These are phyloP conservation scores for Ganoderma sp. DNA, from an alignment of 1,284 basidiomycete species.

Conservation along the genomic window DNA sequence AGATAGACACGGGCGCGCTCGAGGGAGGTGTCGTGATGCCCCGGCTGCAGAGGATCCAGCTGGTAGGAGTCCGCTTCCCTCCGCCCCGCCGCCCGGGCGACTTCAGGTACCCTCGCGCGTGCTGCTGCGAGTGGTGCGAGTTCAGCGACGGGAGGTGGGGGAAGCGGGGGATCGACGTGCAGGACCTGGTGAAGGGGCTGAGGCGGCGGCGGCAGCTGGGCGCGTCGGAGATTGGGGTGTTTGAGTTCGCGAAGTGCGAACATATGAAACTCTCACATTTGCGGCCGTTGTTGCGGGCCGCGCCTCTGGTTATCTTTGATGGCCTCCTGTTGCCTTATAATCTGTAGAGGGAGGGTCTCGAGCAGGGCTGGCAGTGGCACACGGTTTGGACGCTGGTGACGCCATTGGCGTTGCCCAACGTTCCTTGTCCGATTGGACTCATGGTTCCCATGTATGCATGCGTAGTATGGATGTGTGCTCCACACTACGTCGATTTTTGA, in stretches of 20 bases:
- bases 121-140: slow-evolving; percentile 5
- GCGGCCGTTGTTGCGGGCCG: slow-evolving; percentile 9
- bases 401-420: not conserved
- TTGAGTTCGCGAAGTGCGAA: slow-evolving; percentile 13
- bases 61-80: slow-evolving; percentile 7
- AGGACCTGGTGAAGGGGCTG: slow-evolving; percentile 13
- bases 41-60: slow-evolving; percentile 8
- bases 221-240: slow-evolving; percentile 6
- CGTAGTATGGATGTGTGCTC: not conserved
- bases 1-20: not conserved
- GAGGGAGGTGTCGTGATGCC: not conserved
- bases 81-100: not conserved
- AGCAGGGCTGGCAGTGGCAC: not conserved
- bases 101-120: not conserved
- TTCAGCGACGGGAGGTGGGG: not conserved
- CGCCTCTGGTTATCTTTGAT: not conserved
- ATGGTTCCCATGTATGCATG: not conserved
- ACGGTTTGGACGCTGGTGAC: not conserved
- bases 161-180: slow-evolving; percentile 14
- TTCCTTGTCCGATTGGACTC: not conserved
- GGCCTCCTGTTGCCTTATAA: not conserved
- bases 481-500: not conserved
- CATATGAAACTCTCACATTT: slow-evolving; percentile 17
- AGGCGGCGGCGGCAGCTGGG: slow-evolving; percentile 9
- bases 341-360: not conserved